Conservation (phyloP, 2,329 filamentous ascomycete species). For the Rutstroemia sydowiana region DNA sequence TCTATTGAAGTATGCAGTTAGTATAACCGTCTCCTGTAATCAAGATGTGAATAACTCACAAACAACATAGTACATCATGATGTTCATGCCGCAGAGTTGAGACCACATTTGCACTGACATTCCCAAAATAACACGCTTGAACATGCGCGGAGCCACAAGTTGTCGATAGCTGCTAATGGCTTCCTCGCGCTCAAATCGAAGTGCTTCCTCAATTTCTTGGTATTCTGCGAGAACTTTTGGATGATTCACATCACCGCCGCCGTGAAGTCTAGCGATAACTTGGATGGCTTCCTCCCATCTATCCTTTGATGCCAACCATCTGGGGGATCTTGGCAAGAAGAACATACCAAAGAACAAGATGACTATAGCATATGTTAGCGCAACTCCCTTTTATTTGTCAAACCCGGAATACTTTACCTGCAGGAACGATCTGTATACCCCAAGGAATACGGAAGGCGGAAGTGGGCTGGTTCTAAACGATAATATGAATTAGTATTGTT, state of each 20-base stretch:
- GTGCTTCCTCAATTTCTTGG: slow-evolving; percentile 62
- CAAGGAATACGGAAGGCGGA: slow-evolving; percentile 54
- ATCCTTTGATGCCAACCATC: slow-evolving; percentile 63
- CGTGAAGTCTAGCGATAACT: slow-evolving; percentile 53
- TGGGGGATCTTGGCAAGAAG: slow-evolving; percentile 57
- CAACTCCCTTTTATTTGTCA: no score
- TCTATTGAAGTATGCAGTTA: slow-evolving; percentile 31
- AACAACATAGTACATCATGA: slow-evolving; percentile 61
- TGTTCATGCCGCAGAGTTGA: slow-evolving; percentile 69
- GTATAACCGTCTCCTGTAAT: background rate
- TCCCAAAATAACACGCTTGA: slow-evolving; percentile 64
- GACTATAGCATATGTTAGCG: no score
- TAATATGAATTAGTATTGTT: background rate
- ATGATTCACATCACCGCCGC: slow-evolving; percentile 46
- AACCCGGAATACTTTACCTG: slow-evolving; percentile 12
- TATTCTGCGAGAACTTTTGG: slow-evolving; percentile 57
- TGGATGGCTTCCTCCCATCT: slow-evolving; percentile 57
- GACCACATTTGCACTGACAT: slow-evolving; percentile 71
- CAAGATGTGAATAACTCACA: slow-evolving; percentile 33
- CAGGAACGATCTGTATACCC: slow-evolving; percentile 52
- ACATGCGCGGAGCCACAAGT: slow-evolving; percentile 62
- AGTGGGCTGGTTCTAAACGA: slow-evolving; percentile 36
- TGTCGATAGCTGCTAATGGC: slow-evolving; percentile 64
- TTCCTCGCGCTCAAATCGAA: slow-evolving; percentile 66
- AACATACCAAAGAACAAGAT: slow-evolving; percentile 48